Evolutionary conservation across 108 stramenopile species (phyloP).

Genomic region (Cyclotella cryptica): DNA sequence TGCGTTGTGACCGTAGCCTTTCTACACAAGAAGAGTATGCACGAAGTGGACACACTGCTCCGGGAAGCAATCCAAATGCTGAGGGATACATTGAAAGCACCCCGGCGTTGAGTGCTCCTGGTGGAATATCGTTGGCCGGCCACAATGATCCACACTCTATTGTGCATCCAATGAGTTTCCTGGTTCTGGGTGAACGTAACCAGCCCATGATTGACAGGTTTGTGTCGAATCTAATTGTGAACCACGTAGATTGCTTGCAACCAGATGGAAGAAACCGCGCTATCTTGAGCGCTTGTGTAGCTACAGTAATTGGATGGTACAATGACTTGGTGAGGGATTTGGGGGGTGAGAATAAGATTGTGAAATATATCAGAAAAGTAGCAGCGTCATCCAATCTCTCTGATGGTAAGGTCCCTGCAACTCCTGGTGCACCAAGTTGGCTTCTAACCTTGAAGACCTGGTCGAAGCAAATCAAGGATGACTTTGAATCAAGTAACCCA

Average conservation of each 20-base stretch:
- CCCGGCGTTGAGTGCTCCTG: conserved; percentile 23
- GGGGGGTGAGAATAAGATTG: not conserved
- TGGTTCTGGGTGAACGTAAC: not conserved
- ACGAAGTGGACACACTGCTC: conserved; percentile 18
- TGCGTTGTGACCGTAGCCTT: conserved; percentile 2
- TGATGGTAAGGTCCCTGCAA: not conserved
- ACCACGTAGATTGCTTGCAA: conserved; percentile 9
- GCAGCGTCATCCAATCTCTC: conserved; percentile 9
- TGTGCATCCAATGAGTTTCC: not conserved
- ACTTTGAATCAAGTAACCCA: not conserved
- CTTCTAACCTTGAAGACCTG: not conserved
- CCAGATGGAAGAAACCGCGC: too few relatives aligned
- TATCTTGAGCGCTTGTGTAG: too few relatives aligned
- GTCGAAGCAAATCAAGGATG: conserved; percentile 12
- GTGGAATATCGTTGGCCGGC: conserved; percentile 11
- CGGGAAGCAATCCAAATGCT: conserved; percentile 13
- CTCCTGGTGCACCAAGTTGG: conserved; percentile 1
- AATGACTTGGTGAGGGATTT: conserved; percentile 6
- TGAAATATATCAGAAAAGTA: not conserved
- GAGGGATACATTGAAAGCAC: conserved; percentile 24
- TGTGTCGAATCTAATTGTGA: conserved; percentile 6
- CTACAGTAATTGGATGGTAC: conserved; percentile 10
- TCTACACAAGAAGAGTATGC: conserved; percentile 21
- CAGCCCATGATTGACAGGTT: not conserved
- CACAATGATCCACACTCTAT: not conserved